Base-by-base conservation (phyloP, 257 asterid species). In the Haberlea rhodopensis region DNA sequence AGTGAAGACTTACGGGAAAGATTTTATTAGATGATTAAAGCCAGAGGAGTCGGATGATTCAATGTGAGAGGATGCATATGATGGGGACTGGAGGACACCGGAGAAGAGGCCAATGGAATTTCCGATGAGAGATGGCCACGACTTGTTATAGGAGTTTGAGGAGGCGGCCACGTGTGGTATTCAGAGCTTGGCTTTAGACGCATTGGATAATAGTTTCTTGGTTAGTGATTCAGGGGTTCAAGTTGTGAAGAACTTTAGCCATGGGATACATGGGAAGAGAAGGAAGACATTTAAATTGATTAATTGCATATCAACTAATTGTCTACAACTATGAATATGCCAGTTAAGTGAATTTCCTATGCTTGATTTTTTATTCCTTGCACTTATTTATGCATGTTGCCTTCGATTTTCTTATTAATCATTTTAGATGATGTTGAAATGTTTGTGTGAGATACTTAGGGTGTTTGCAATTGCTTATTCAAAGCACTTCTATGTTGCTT, bases 241-340 rank as follows among this genome's bases (percentile, higher is more conserved):
- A 73, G 97, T 92, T 63, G 99, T 92, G 71, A 92, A 89, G 85
- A 92, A 92, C 68, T 92, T 92, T 58, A 89, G 95, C 71, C 99
- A 92, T 76, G 97, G 99, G 49, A 89, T 92, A 67, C 99, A 92
- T 67, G 99, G 99, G 28, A 92, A 92, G 80, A 97, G 97, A n/a
- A n/a, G n/a, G n/a, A n/a, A n/a, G n/a, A n/a, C n/a, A n/a, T n/a
- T n/a, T n/a, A n/a, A n/a, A n/a, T n/a, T n/a, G n/a, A n/a, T n/a
- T n/a, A n/a, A n/a, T n/a, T n/a, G n/a, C n/a, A n/a, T n/a, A n/a
- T n/a, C n/a, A n/a, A n/a, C n/a, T n/a, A n/a, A n/a, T n/a, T n/a
- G n/a, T n/a, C n/a, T n/a, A n/a, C n/a, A n/a, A n/a, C n/a, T n/a
- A n/a, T n/a, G n/a, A n/a, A n/a, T n/a, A n/a, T n/a, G n/a, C n/a